Evolutionary conservation across 2,329 filamentous ascomycete species (phyloP).

Genomic region (Fusarium odoratissimum): DNA sequence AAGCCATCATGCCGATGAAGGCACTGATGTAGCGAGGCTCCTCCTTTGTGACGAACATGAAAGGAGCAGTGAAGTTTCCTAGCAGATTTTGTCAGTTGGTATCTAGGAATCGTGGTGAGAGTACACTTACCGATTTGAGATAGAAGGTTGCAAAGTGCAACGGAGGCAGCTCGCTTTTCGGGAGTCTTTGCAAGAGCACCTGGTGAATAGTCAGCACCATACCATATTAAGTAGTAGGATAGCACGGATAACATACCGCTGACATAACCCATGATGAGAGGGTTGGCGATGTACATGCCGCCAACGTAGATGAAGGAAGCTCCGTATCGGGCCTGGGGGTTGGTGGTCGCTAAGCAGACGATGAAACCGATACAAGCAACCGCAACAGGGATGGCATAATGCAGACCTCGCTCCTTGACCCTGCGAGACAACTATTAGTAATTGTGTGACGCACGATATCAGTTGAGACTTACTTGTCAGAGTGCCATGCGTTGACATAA

Average conservation of each 20-base stretch:
- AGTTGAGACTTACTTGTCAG: neutral
- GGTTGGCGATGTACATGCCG: slow-evolving; percentile 20
- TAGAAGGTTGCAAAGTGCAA: slow-evolving; percentile 7
- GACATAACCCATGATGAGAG: slow-evolving; percentile 21
- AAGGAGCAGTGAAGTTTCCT: slow-evolving; percentile 17
- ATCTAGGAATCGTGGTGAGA: no score
- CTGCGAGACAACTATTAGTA: neutral
- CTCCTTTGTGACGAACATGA: slow-evolving; percentile 15
- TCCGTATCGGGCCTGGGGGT: slow-evolving; percentile 1
- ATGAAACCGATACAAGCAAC: slow-evolving; percentile 14
- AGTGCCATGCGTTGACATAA: slow-evolving; percentile 22
- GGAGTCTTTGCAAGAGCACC: slow-evolving; percentile 15
- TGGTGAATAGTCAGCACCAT: neutral
- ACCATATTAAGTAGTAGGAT: no score
- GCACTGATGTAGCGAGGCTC: slow-evolving; percentile 21
- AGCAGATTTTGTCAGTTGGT: accelerated
- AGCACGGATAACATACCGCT: neutral
- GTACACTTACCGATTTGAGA: slow-evolving; percentile 3
- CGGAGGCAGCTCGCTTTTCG: slow-evolving; percentile 8
- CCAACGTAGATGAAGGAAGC: slow-evolving; percentile 10
- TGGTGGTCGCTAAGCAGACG: neutral
- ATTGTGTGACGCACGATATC: accelerated
- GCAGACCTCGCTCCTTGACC: slow-evolving; percentile 13
- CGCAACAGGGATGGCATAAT: slow-evolving; percentile 7
- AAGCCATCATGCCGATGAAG: slow-evolving; percentile 23